Base-by-base conservation (phyloP, 129 eudicot species). In the Apium graveolens region DNA sequence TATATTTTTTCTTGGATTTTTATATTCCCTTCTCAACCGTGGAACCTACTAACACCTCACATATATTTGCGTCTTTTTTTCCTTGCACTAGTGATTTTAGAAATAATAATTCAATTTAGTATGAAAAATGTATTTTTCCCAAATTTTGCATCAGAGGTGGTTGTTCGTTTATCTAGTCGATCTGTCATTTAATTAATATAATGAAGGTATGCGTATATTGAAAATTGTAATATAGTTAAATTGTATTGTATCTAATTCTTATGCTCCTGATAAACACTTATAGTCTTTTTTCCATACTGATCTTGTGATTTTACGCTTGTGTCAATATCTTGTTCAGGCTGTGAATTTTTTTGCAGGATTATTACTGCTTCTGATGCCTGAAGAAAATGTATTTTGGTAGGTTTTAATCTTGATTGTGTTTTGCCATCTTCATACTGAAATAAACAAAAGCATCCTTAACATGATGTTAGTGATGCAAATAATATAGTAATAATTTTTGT, bases 351-450 rank as follows among this genome's bases (percentile, higher is more conserved):
- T 96, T 75, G 99, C 97, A 24, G 99, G 99, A 44, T 81, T 96
- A 83, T 83, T 96, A 76, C 80, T 96, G 83, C 97, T 96, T 79
- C 83, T 96, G 85, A 96, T 96, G 99, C 97, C 99, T 5, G 99
- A 96, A 86, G 99, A 96, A 86, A 96, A 96, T 87, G 99, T 97
- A 80, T 96, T 96, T 81, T 96, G 99, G 99, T 96, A 81, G 87
- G 99, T 92, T 75, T 68, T 31, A 77, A 38, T 35, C 65, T 24
- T 39, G 17, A 10, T 11, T 39, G 45, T 24, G 31, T n/a, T 57
- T 57, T 57, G 31, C 66, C 65, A 57, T 60, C 68, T 26, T 60
- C 68, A 60, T 11, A 24, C 65, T 24, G 68, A n/a, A 60, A n/a
- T 10, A 11, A 32, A 60, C n/a, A n/a, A n/a, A 60, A 11, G 29